Evolutionary conservation across 768 basidiomycete species (phyloP).

Genomic region (Polyporus arcularius): DNA sequence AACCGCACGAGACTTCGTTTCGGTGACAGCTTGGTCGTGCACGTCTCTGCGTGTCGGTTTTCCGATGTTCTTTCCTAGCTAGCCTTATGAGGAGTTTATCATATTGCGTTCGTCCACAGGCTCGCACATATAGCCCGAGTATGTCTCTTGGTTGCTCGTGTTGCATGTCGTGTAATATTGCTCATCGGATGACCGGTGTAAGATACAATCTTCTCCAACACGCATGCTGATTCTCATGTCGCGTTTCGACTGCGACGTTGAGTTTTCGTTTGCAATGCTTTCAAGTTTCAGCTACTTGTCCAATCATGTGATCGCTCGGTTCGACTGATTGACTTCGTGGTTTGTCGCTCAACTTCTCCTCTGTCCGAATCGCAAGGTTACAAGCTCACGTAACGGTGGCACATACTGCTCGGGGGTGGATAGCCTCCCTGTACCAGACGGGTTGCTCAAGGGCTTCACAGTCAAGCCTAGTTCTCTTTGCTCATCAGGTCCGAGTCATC

Average conservation of each 20-base stretch:
- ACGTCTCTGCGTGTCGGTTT: slow-evolving; percentile 5
- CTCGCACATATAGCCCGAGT: neutral
- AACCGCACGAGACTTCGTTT: slow-evolving; percentile 11
- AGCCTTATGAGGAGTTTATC: slow-evolving; percentile 23
- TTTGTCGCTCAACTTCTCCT: too few relatives aligned
- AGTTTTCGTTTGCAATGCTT: neutral
- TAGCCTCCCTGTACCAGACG: too few relatives aligned
- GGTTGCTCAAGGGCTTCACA: too few relatives aligned
- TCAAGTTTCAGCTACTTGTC: neutral
- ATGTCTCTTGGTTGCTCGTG: slow-evolving; percentile 5
- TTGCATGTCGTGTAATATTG: slow-evolving; percentile 5
- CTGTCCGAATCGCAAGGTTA: too few relatives aligned
- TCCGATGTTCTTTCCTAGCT: slow-evolving; percentile 16
- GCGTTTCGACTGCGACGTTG: neutral
- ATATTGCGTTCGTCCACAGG: slow-evolving; percentile 21
- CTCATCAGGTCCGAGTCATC: neutral
- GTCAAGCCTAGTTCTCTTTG: too few relatives aligned
- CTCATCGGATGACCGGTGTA: slow-evolving; percentile 8
- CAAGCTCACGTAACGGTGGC: too few relatives aligned
- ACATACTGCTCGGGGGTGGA: too few relatives aligned
- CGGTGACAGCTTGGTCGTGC: slow-evolving; percentile 13
- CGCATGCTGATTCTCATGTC: neutral
- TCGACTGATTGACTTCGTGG: neutral
- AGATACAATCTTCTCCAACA: slow-evolving; percentile 2
- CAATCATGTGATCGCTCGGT: neutral